A percentile compares a stretch with the other conserved stretches of the same genome.
phyloP scores from a whole-genome alignment of 2,329 filamentous ascomycete species.

The Neophaeococcomyces mojaviensis region DNA sequence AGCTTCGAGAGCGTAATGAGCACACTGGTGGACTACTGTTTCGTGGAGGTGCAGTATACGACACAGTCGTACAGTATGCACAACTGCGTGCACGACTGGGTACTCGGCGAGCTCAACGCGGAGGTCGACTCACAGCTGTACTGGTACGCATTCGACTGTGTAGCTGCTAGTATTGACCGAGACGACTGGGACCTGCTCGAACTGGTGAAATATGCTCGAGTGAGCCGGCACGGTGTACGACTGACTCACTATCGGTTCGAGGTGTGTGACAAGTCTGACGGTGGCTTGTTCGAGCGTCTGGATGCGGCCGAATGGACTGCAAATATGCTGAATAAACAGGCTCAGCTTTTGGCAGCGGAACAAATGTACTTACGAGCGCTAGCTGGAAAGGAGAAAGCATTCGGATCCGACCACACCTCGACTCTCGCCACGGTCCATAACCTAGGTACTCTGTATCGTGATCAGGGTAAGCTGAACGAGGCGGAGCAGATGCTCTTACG shows the following conservation, averaged over 20 bases:
- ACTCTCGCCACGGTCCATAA: constrained; percentile 13
- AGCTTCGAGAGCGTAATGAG: constrained; percentile 11
- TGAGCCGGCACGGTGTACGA: constrained; percentile 5
- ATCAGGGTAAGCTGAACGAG: constrained; percentile 23
- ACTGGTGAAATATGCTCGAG: background rate
- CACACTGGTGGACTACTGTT: constrained; percentile 9
- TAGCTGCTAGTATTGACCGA: constrained; percentile 2
- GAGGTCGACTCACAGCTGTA: constrained; percentile 5
- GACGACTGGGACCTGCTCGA: background rate
- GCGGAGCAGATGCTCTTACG: too few relatives aligned
- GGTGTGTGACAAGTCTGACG: background rate
- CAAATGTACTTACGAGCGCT: constrained; percentile 15
- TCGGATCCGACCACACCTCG: constrained; percentile 19
- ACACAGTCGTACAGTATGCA: constrained; percentile 13
- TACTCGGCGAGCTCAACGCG: constrained; percentile 10
- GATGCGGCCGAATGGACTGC: too few relatives aligned
- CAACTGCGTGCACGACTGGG: constrained; percentile 17
- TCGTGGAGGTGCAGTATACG: constrained; percentile 10
- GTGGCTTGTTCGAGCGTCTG: too few relatives aligned
- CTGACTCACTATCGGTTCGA: background rate
- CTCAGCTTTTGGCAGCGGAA: too few relatives aligned
- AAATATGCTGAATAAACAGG: too few relatives aligned
- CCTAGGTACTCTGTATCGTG: constrained; percentile 12
- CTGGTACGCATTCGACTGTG: constrained; percentile 15
- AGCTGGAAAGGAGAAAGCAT: constrained; percentile 11